phyloP scores from a whole-genome alignment of 805 yeast genomes.

The Nakazawaea pomicola region DNA sequence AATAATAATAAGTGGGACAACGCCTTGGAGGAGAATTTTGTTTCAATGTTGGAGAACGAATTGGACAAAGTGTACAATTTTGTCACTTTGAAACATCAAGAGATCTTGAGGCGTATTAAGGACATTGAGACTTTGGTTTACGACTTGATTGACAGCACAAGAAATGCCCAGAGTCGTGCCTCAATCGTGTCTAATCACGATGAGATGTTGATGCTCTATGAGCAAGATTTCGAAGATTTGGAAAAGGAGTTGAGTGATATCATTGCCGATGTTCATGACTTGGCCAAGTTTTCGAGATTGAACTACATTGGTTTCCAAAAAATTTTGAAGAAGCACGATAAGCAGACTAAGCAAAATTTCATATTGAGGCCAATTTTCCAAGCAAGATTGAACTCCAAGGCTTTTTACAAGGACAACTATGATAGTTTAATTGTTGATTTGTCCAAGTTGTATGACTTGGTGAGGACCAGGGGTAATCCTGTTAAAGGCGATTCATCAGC shows the following conservation, averaged over 20 bases:
- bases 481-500: constrained; percentile 68
- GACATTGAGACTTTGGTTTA: constrained; percentile 72
- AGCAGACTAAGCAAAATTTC: constrained; percentile 62
- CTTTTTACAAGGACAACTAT: constrained; percentile 93
- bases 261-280: constrained; percentile 95
- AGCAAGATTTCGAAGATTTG: constrained; percentile 65
- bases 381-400: constrained; percentile 87
- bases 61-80: constrained; percentile 91
- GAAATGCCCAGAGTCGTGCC: constrained; percentile 31
- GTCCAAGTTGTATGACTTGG: constrained; percentile 84
- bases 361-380: constrained; percentile 88
- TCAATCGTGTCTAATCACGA: constrained; percentile 17
- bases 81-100: constrained; percentile 83
- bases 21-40: constrained; percentile 75
- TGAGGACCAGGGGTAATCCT: constrained; percentile 94
- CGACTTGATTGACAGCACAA: constrained; percentile 43
- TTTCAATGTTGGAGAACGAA: constrained; percentile 70
- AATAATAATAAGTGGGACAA: constrained; percentile 67
- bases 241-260: constrained; percentile 63
- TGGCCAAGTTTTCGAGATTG: constrained; percentile 88
- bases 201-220: constrained; percentile 33
- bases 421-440: constrained; percentile 85
- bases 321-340: constrained; percentile 95
- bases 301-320: constrained; percentile 97
- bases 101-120: constrained; percentile 78